These are phyloP conservation scores for Calycina herbarum DNA, from an alignment of 2,329 filamentous ascomycete genomes.

Conservation along the genomic window DNA sequence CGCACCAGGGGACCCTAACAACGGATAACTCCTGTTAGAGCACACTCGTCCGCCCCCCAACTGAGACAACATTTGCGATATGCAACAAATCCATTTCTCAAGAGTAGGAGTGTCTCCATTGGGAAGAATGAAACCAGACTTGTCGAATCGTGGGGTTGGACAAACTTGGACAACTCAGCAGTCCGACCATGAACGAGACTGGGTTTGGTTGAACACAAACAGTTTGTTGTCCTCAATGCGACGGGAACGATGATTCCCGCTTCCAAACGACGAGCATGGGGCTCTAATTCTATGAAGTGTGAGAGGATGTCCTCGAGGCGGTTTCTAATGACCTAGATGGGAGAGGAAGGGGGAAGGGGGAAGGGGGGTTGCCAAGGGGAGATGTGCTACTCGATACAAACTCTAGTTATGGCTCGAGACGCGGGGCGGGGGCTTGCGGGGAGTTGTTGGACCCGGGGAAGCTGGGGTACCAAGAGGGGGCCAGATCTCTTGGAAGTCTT, in stretches of 20 bases:
- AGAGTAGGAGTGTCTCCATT: too few species aligned
- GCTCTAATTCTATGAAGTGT: too few species aligned
- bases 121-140: background rate
- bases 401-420: background rate
- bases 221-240: background rate
- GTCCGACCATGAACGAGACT: background rate
- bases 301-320: too few species aligned
- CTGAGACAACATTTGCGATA: conserved; percentile 6
- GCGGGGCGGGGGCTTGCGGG: background rate
- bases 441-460: background rate
- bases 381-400: background rate
- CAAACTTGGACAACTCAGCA: background rate
- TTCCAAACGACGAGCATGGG: too few species aligned
- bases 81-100: background rate
- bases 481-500: background rate
- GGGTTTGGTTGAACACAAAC: background rate
- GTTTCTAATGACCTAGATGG: too few species aligned
- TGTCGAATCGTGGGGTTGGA: background rate
- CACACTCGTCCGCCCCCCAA: background rate
- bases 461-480: background rate
- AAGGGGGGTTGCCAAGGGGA: too few species aligned
- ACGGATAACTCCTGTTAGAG: conserved; percentile 1
- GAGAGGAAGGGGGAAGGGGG: background rate
- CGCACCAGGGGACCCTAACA: background rate
- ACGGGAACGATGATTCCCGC: too few species aligned